Evolutionary conservation across 805 yeast species (phyloP).

Genomic region (Ogataea saltuana): DNA sequence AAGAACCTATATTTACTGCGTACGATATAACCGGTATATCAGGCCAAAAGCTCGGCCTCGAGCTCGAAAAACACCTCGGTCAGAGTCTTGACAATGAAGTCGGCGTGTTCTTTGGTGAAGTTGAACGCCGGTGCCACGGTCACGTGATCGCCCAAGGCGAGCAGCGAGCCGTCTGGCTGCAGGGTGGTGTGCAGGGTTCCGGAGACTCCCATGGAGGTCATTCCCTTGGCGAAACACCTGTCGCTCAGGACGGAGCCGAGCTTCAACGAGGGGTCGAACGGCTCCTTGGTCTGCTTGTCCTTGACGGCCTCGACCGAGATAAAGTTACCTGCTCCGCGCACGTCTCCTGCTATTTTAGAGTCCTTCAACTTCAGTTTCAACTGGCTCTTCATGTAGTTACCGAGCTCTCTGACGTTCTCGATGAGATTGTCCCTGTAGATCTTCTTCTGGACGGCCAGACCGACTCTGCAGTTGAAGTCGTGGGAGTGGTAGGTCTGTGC

Average conservation of each 20-base stretch:
- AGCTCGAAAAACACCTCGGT: conserved; percentile 42
- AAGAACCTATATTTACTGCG: too few species aligned
- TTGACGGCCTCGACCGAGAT: conserved; percentile 59
- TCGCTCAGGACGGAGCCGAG: conserved; percentile 39
- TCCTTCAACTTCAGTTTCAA: conserved; percentile 39
- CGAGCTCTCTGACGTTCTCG: conserved; percentile 45
- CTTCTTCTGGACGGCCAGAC: conserved; percentile 47
- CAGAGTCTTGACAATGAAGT: conserved; percentile 42
- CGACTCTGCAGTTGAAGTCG: conserved; percentile 48
- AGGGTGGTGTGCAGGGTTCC: conserved; percentile 38
- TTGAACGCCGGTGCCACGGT: conserved; percentile 50
- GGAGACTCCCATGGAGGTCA: conserved; percentile 47
- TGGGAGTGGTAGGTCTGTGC: conserved; percentile 56
- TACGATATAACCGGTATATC: too few species aligned
- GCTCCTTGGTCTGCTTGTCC: conserved; percentile 51
- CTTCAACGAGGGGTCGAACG: conserved; percentile 40
- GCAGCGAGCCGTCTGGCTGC: conserved; percentile 32
- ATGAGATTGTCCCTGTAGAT: conserved; percentile 36
- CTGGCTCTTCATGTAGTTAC: conserved; percentile 42
- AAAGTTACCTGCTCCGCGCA: conserved; percentile 65
- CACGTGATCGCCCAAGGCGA: conserved; percentile 43
- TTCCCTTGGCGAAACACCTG: conserved; percentile 45
- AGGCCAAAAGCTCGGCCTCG: conserved; percentile 28
- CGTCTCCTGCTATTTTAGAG: conserved; percentile 51
- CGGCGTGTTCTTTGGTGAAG: conserved; percentile 44